Evolutionary conservation across 2,329 filamentous ascomycete genomes (phyloP), one percentile per base, ranked within the genome.

Genomic region (Phoma herbarum): DNA sequence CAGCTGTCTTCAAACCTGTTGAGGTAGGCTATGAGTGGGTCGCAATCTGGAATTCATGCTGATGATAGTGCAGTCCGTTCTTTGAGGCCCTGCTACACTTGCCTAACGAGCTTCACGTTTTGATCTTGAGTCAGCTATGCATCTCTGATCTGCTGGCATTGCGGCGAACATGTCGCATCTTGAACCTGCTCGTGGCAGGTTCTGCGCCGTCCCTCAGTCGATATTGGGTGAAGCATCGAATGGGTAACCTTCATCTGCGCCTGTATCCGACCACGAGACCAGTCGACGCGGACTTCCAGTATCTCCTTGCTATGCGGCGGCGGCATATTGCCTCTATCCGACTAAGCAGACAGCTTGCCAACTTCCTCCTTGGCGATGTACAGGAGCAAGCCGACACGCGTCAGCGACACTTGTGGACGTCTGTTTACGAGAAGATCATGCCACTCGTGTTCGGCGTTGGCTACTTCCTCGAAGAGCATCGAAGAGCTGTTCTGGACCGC

Each of bases 381-480:
- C 57, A 71, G 26, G 65, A 68, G 54, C 66, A 69, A 37, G 59
- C 61, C 28, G 71, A 63, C 35, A 61, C 68, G 35, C 68, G 72
- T 9, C 70, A 72, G 37, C 66, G 66, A 44, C 71, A 74, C 59
- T 59, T 75, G 56, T 76, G 74, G 75, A 68, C 66, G 3, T 74
- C 73, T 6, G 70, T 75, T 53, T 75, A 75, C 52, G 71, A 76
- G 41, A 70, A 72, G 54, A 73, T 76, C 71, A 71, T 76, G 41
- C 73, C 74, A 20, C 63, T 77, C 22, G 73, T 76, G 14, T 76
- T 77, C 62, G 71, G 72, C 1, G 73, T 77, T 8, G 73, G 72
- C 0, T 76, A 74, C 46, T 77, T 77, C 53, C 68, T 76, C 39
- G 72, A 76, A 57, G 72, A 75, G 63, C 72, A 76, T 59, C 66